phyloP scores from a whole-genome alignment of 257 asterid species.

The Solanum megistacrolobum region DNA sequence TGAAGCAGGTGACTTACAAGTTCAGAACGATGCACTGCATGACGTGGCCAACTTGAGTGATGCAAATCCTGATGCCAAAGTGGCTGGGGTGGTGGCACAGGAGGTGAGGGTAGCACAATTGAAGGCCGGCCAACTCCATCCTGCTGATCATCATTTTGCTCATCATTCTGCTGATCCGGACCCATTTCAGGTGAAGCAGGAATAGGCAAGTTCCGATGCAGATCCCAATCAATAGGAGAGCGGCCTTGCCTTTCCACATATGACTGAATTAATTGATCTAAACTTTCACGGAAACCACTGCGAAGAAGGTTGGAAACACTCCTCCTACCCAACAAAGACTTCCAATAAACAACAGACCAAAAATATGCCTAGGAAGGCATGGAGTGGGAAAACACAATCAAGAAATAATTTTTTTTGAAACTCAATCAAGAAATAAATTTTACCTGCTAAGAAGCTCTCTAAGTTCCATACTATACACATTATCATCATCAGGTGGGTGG shows the following conservation, averaged over 20 bases:
- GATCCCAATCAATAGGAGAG: conserved; percentile 75
- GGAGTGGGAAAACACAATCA: not conserved
- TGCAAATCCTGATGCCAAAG: conserved; percentile 82
- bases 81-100: conserved; percentile 84
- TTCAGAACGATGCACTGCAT: conserved; percentile 71
- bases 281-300: conserved; percentile 92
- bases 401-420: not conserved
- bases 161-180: conserved; percentile 46
- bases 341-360: not conserved
- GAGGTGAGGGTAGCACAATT: conserved; percentile 66
- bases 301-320: conserved; percentile 90
- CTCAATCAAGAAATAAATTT: not conserved
- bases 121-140: conserved; percentile 56
- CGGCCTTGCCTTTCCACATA: conserved; percentile 76
- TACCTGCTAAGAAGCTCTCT: conserved; percentile 96
- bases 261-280: conserved; percentile 80
- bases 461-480: conserved; percentile 94
- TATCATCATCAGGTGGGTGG: conserved; percentile 88
- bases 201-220: conserved; percentile 63
- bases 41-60: conserved; percentile 83
- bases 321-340: conserved; percentile 49
- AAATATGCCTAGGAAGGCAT: not conserved
- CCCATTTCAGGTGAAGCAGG: conserved; percentile 60
- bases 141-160: conserved; percentile 48
- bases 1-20: conserved; percentile 36